Conservation (phyloP, 208 protist species). For the Acanthamoeba quina region DNA sequence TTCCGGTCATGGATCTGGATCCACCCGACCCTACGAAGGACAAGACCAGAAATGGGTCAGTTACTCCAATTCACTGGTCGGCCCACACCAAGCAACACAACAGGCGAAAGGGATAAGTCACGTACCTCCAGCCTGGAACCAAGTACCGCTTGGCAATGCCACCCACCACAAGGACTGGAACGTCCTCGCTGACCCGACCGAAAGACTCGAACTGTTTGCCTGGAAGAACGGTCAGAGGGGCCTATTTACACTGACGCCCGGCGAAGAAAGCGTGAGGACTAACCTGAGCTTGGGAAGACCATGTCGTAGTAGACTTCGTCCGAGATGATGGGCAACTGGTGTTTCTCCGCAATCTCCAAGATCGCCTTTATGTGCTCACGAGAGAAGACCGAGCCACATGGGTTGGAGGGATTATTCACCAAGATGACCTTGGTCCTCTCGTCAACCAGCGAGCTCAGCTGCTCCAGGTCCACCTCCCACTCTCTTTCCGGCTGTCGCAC, state of each 20-base stretch:
- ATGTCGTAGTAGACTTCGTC: slow-evolving; percentile 97
- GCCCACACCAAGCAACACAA: slow-evolving; percentile 90
- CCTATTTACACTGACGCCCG: neutral
- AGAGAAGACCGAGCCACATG: slow-evolving; percentile 95
- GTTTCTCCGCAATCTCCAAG: slow-evolving; percentile 90
- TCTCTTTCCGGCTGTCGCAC: slow-evolving; percentile 87
- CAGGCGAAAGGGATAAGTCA: slow-evolving; percentile 86
- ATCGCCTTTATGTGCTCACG: slow-evolving; percentile 87
- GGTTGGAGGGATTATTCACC: slow-evolving; percentile 97
- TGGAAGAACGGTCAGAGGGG: neutral
- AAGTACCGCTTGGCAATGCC: slow-evolving; percentile 95
- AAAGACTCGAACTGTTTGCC: slow-evolving; percentile 89
- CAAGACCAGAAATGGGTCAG: neutral
- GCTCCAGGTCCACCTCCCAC: slow-evolving; percentile 94
- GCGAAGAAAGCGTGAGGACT: neutral
- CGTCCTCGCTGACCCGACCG: slow-evolving; percentile 90
- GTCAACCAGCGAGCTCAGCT: slow-evolving; percentile 91
- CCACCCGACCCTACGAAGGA: neutral
- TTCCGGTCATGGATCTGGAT: slow-evolving; percentile 37
- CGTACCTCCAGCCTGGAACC: slow-evolving; percentile 95
- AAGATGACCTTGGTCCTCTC: slow-evolving; percentile 93
- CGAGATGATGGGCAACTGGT: slow-evolving; percentile 93
- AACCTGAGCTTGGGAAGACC: slow-evolving; percentile 89
- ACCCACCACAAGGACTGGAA: slow-evolving; percentile 92
- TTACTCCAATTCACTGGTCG: slow-evolving; percentile 59